Conservation (phyloP, 345 rosid species). For the Geranium rotundifolium region DNA sequence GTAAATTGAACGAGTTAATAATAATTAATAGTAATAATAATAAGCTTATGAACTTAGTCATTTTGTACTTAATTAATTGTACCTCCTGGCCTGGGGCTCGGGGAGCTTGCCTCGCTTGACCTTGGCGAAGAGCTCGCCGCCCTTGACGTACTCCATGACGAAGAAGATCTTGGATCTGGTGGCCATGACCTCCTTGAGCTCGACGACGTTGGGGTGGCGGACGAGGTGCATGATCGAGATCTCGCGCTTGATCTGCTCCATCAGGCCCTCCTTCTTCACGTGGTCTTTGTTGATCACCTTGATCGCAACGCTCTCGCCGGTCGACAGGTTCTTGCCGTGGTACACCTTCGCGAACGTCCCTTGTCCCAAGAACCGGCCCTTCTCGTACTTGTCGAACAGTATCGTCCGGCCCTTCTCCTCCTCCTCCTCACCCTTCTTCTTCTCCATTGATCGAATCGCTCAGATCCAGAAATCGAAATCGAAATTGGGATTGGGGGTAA, state of each 20-base stretch:
- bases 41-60: too few relatives aligned
- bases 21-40: too few relatives aligned
- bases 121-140: slow-evolving; percentile 76
- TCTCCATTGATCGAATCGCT: too few relatives aligned
- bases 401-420: too few relatives aligned
- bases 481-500: too few relatives aligned
- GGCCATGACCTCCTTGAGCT: slow-evolving; percentile 70
- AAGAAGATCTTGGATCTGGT: slow-evolving; percentile 70
- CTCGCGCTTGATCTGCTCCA: slow-evolving; percentile 50
- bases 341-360: slow-evolving; percentile 92
- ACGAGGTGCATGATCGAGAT: slow-evolving; percentile 74
- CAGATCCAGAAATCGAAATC: too few relatives aligned
- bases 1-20: too few relatives aligned
- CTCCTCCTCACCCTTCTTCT: too few relatives aligned
- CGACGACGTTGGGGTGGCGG: slow-evolving; percentile 50
- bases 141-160: slow-evolving; percentile 87
- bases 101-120: slow-evolving; percentile 61
- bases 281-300: slow-evolving; percentile 71
- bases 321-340: slow-evolving; percentile 38
- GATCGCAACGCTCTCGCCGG: slow-evolving; percentile 78
- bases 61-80: too few relatives aligned
- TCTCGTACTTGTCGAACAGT: slow-evolving; percentile 55
- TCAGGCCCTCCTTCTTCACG: slow-evolving; percentile 34
- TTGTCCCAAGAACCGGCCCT: slow-evolving; percentile 55
- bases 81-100: slow-evolving; percentile 70